Percentiles rank a stretch among this genome's conserved stretches.
Conservation (phyloP, 2,329 filamentous ascomycete genomes). For the Diaporthe nobilis region DNA sequence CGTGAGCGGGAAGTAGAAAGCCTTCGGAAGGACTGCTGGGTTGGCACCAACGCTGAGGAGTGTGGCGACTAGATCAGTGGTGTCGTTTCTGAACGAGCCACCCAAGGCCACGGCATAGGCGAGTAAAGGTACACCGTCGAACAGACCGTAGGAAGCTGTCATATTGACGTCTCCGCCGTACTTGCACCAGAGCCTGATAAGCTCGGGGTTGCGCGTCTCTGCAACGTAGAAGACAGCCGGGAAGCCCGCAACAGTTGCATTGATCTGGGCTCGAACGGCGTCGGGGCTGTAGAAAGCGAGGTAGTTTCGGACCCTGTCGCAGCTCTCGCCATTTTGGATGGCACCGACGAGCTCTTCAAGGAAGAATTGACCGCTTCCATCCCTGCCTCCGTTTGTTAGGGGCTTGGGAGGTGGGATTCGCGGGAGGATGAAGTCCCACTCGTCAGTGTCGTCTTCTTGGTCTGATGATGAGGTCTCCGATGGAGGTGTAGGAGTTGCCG, state of each 20-base stretch:
- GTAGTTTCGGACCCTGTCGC: slow-evolving; percentile 14
- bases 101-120: slow-evolving; percentile 16
- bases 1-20: slow-evolving; percentile 15
- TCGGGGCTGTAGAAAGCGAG: slow-evolving; percentile 4
- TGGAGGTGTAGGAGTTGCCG: not conserved
- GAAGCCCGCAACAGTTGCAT: not conserved
- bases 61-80: slow-evolving; percentile 23
- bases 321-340: slow-evolving; percentile 17
- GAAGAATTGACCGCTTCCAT: not conserved
- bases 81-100: slow-evolving; percentile 6
- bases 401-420: slow-evolving; percentile 1
- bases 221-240: slow-evolving; percentile 19
- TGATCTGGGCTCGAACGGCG: not conserved
- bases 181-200: slow-evolving; percentile 28
- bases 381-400: slow-evolving; percentile 11
- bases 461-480: not conserved
- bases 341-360: slow-evolving; percentile 23
- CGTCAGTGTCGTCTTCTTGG: not conserved
- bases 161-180: slow-evolving; percentile 1
- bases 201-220: slow-evolving; percentile 14
- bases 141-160: not conserved
- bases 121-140: slow-evolving; percentile 12
- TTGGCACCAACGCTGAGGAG: slow-evolving; percentile 17
- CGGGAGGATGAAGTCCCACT: slow-evolving; percentile 27
- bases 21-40: not conserved